Conservation (phyloP, 352 stramenopile species). For the Globisporangium nunn region DNA sequence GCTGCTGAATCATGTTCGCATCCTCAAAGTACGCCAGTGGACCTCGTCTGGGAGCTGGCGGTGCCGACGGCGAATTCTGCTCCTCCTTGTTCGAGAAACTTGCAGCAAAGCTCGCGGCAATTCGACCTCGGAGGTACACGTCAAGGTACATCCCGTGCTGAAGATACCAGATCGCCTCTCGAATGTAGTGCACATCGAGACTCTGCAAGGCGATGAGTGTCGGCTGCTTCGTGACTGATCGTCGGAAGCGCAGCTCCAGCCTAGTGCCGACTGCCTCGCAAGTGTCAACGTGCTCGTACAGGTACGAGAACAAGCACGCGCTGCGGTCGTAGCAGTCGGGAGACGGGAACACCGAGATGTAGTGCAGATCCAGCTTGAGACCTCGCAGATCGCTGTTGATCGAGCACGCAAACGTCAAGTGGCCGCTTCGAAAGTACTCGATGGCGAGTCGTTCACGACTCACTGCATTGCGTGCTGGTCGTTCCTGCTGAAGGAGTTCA, state of each 20-base stretch:
- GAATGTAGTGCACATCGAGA: conserved; percentile 46
- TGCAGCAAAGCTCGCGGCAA: conserved; percentile 6
- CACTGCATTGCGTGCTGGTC: conserved; percentile 33
- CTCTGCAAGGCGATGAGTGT: conserved; percentile 52
- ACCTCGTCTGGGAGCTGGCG: conserved; percentile 11
- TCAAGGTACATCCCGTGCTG: conserved; percentile 41
- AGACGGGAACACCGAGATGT: conserved; percentile 51
- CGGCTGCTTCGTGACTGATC: conserved; percentile 46
- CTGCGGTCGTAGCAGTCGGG: conserved; percentile 50
- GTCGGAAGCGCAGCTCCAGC: conserved; percentile 48
- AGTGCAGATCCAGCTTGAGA: conserved; percentile 38
- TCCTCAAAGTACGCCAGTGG: conserved; percentile 33
- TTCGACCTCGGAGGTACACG: conserved; percentile 20
- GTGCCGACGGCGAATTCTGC: not conserved
- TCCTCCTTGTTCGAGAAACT: conserved; percentile 1
- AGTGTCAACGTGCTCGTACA: conserved; percentile 43
- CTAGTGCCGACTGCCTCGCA: conserved; percentile 36
- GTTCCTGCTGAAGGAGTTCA: conserved; percentile 48
- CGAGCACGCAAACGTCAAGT: conserved; percentile 50
- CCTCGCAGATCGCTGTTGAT: conserved; percentile 48
- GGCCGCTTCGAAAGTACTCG: conserved; percentile 43
- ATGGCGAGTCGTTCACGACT: conserved; percentile 40
- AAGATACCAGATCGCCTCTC: conserved; percentile 60
- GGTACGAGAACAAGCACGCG: conserved; percentile 63
- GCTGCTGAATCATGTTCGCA: conserved; percentile 26